Evolutionary conservation across 345 rosid species (phyloP).

Genomic region (Brassica rapa): DNA sequence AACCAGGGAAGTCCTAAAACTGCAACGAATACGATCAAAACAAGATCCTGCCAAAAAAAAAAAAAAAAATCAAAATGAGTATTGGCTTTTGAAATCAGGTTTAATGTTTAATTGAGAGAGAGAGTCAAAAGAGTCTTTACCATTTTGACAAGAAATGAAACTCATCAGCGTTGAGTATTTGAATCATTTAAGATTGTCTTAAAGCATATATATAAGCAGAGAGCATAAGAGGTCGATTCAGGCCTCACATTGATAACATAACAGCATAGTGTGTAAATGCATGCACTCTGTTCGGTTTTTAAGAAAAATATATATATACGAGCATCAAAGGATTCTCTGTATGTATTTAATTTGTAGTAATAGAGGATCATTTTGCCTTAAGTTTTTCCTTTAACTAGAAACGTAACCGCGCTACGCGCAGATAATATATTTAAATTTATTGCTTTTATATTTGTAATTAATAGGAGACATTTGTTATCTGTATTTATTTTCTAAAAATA

Average conservation of each 20-base stretch:
- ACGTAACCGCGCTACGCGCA: too few relatives aligned
- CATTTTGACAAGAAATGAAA: constrained; percentile 9
- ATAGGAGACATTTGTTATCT: too few relatives aligned
- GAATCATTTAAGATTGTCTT: background rate
- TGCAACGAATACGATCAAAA: background rate
- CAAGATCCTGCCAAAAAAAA: constrained; percentile 9
- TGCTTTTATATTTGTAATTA: too few relatives aligned
- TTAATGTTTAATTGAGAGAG: background rate
- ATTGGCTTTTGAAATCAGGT: background rate
- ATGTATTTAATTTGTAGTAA: background rate
- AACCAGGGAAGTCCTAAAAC: background rate
- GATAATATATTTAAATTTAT: too few relatives aligned
- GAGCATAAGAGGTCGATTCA: constrained; percentile 6
- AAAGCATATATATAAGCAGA: background rate
- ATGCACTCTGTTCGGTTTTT: constrained; percentile 7
- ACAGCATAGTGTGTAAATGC: constrained; percentile 9
- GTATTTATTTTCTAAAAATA: too few relatives aligned
- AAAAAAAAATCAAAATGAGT: background rate
- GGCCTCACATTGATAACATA: background rate
- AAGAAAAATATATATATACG: background rate
- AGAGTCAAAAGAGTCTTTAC: background rate
- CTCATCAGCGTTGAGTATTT: background rate
- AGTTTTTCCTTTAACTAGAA: background rate
- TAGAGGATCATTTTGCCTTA: background rate
- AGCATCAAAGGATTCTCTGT: constrained; percentile 2